Base-by-base conservation (phyloP, 2,329 filamentous ascomycete genomes). In the Camptophora hylomeconis region DNA sequence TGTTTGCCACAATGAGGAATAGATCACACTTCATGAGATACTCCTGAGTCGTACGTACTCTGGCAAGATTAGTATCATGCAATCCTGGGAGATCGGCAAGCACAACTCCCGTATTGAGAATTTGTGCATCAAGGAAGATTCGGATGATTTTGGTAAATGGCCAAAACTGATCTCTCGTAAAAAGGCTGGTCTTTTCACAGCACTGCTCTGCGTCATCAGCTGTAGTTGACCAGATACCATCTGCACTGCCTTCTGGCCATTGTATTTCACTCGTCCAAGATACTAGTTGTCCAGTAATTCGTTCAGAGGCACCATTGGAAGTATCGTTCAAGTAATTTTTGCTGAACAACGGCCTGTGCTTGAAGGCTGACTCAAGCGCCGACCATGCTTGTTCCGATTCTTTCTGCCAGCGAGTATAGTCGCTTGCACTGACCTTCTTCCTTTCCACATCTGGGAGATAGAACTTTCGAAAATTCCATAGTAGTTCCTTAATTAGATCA, bases 341-440 rank as follows among this genome's bases (percentile, higher is more conserved):
- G 8, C 26, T 48, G 26, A 53, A 51, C 3, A 35, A 28, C 5
- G 24, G 18, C 13, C 49, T 37, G 29, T 54, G 48, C 6, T 40
- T 33, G 36, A 55, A 48, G 26, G 56, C 46, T 26, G 56, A 42
- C 30, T 50, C 28, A 15, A 58, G 29, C 39, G 57, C 40, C 44
- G 45, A 44, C 60, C 62, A 33, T 49, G 65, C 45, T 53, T 69
- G 37, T n/a, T 42, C 45, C 1, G 52, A 54, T 30, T 51, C 43
- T 13, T 39, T 30, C 30, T 43, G 35, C 13, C 41, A 47, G 3
- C 34, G 34, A 16, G 29, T 35, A 28, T 51, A 51, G 3, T 52
- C 47, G 7, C 22, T 13, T n/a, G 7, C 11, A 13, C 41, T 35
- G 7, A 35, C 34, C 1, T 40, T 44, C 1, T 42, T 29, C 6